Conservation (phyloP, 441 rosid species). For the Metrosideros polymorpha region DNA sequence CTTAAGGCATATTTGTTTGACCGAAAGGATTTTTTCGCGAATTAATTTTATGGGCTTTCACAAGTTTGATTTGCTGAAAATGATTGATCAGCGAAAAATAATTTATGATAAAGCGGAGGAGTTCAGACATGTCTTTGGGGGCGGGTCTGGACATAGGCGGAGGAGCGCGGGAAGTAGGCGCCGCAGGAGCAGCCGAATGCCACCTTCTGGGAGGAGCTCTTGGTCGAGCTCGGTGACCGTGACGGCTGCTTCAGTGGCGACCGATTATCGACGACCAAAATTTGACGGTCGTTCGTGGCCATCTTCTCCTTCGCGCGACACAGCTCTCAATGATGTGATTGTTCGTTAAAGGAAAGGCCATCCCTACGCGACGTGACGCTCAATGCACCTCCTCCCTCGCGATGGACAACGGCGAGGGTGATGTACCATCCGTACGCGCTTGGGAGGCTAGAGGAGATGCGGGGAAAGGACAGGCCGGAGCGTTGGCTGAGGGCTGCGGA, state of each 20-base stretch:
- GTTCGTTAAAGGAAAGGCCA: neutral
- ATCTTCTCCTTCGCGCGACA: neutral
- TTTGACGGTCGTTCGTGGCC: neutral
- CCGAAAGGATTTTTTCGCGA: neutral
- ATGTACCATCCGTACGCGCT: neutral
- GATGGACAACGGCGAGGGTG: neutral
- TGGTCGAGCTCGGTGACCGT: neutral
- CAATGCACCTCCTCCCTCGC: too few relatives aligned
- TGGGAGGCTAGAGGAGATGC: neutral
- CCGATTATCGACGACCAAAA: neutral
- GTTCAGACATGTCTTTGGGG: neutral
- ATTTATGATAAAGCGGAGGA: neutral
- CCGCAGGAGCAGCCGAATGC: neutral
- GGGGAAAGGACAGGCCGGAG: neutral
- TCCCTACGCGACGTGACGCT: accelerated
- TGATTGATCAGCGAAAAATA: neutral
- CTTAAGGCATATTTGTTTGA: neutral
- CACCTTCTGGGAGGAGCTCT: neutral
- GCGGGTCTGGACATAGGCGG: neutral
- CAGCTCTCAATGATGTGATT: neutral
- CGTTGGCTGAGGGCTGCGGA: neutral
- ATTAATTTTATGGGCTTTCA: neutral
- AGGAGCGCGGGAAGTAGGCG: neutral
- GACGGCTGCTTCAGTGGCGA: neutral
- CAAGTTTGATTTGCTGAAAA: neutral